A percentile compares a stretch with the other conserved stretches of the same genome.
phyloP scores from a whole-genome alignment of 768 basidiomycete genomes.

The Mycena haematopus region DNA sequence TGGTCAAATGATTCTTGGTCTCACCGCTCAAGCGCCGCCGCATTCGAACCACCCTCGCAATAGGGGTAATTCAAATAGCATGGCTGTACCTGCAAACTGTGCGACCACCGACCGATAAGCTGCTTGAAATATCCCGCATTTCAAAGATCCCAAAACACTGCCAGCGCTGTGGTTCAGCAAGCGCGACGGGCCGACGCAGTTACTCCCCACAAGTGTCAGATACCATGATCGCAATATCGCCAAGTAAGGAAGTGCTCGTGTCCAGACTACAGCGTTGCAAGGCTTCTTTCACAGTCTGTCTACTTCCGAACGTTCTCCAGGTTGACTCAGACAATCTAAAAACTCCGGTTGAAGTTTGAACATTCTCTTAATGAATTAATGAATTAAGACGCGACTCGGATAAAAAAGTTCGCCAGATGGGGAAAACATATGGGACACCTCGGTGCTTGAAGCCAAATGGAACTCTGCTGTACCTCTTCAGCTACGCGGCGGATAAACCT shows the following conservation, averaged over 20 bases:
- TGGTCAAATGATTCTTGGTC: slow-evolving; percentile 5
- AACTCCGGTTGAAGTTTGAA: no score
- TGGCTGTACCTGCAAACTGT: no score
- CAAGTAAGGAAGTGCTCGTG: not conserved
- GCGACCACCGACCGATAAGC: not conserved
- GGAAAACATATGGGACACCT: no score
- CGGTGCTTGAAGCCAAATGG: no score
- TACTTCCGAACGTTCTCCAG: not conserved
- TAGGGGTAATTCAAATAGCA: not conserved
- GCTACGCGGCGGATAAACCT: no score
- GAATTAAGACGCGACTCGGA: no score
- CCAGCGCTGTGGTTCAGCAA: not conserved
- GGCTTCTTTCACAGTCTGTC: not conserved
- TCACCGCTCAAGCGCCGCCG: not conserved
- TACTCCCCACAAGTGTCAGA: no score
- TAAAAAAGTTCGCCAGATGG: no score
- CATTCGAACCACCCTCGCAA: not conserved
- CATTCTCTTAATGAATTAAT: no score
- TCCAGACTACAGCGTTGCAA: not conserved
- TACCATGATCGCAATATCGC: slow-evolving; percentile 11
- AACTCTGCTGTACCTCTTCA: no score
- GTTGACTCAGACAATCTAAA: no score
- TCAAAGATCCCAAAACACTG: not conserved
- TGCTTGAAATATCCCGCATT: not conserved
- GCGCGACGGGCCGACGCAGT: not conserved